Evolutionary conservation across 306 rosid species (phyloP).

Genomic region (Inga oerstediana): DNA sequence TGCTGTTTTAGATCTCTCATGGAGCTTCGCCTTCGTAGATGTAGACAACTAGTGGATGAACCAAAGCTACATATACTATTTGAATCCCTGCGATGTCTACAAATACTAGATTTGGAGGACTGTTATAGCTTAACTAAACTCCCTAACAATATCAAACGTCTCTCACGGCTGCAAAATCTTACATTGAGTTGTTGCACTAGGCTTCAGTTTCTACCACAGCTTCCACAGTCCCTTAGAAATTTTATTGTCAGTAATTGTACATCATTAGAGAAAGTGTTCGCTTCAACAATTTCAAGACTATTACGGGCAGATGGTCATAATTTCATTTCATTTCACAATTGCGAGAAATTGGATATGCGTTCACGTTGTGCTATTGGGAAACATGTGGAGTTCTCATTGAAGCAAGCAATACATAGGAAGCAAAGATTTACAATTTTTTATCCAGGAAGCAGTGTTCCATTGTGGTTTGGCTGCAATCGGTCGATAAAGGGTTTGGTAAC

Average conservation of each 20-base stretch:
- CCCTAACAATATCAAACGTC: background rate
- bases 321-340: conserved; percentile 2
- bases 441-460: conserved; percentile 32
- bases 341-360: background rate
- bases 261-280: conserved; percentile 18
- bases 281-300: conserved; percentile 1
- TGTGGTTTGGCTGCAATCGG: background rate
- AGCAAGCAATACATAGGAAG: background rate
- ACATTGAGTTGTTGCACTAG: background rate
- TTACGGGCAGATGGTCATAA: background rate
- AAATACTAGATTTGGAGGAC: background rate
- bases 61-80: background rate
- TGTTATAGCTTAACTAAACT: background rate
- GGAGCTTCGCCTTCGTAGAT: background rate
- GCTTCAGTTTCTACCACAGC: conserved; percentile 33
- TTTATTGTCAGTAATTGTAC: conserved; percentile 30
- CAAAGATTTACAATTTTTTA: conserved; percentile 4
- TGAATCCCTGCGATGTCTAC: background rate
- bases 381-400: background rate
- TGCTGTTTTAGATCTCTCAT: background rate
- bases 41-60: background rate
- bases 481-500: background rate
- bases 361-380: background rate
- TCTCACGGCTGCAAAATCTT: background rate
- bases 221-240: conserved; percentile 20